phyloP scores from a whole-genome alignment of 2,329 filamentous ascomycete species.

The Tolypocladium endophyticum region DNA sequence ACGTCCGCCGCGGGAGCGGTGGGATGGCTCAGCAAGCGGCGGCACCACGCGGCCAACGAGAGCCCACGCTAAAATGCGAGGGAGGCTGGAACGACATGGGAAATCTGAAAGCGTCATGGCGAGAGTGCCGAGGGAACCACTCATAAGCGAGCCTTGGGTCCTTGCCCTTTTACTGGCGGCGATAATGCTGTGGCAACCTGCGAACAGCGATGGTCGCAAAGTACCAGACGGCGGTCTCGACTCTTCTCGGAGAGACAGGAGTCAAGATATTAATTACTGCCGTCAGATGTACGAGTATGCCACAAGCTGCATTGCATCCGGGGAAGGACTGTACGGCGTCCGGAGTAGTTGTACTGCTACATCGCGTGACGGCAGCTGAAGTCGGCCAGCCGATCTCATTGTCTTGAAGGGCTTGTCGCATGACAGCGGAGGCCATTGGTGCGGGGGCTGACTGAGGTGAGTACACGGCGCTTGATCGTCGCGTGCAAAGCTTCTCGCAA shows the following conservation, averaged over 20 bases:
- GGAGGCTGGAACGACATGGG: background rate
- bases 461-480: background rate
- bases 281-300: background rate
- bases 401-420: background rate
- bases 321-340: background rate
- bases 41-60: background rate
- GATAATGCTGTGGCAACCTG: background rate
- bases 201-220: background rate
- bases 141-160: background rate
- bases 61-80: background rate
- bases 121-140: background rate
- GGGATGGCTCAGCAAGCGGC: background rate
- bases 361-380: background rate
- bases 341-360: background rate
- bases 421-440: background rate
- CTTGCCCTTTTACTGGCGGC: background rate
- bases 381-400: background rate
- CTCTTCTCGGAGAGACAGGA: background rate
- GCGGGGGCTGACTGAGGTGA: background rate
- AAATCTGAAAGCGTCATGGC: background rate
- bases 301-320: background rate
- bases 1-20: background rate
- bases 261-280: background rate
- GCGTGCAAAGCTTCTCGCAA: background rate
- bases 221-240: background rate